These are phyloP conservation scores for Candida morakotiae DNA, from an alignment of 805 yeast genomes.

Conservation along the genomic window DNA sequence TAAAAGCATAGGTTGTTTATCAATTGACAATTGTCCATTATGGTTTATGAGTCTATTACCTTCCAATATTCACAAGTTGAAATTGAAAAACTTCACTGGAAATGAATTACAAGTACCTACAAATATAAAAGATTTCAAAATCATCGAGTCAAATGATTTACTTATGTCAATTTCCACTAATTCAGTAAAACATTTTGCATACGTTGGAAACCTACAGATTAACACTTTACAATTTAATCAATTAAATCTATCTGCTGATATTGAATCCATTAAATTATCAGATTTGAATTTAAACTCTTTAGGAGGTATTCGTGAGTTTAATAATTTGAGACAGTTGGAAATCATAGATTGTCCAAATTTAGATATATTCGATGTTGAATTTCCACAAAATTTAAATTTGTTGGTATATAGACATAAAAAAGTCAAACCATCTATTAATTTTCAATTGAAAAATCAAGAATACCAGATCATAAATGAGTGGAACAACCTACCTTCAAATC, in stretches of 20 bases:
- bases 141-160: not conserved
- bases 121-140: not conserved
- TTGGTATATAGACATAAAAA: not conserved
- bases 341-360: conserved; percentile 4
- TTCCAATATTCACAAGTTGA: not conserved
- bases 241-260: not conserved
- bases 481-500: not conserved
- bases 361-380: conserved; percentile 2
- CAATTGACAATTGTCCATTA: not conserved
- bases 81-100: not conserved
- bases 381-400: not conserved
- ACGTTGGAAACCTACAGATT: conserved; percentile 1
- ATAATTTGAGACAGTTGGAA: not conserved
- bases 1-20: not conserved
- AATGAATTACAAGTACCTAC: not conserved
- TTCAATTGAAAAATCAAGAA: not conserved
- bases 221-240: not conserved
- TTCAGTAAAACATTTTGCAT: not conserved
- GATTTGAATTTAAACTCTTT: conserved; percentile 2
- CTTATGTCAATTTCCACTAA: not conserved
- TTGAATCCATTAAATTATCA: not conserved
- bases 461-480: not conserved
- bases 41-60: not conserved
- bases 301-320: not conserved
- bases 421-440: not conserved